These are phyloP conservation scores for Coelastrella sp. DNA, from an alignment of 139 green algal species.

Conservation along the genomic window DNA sequence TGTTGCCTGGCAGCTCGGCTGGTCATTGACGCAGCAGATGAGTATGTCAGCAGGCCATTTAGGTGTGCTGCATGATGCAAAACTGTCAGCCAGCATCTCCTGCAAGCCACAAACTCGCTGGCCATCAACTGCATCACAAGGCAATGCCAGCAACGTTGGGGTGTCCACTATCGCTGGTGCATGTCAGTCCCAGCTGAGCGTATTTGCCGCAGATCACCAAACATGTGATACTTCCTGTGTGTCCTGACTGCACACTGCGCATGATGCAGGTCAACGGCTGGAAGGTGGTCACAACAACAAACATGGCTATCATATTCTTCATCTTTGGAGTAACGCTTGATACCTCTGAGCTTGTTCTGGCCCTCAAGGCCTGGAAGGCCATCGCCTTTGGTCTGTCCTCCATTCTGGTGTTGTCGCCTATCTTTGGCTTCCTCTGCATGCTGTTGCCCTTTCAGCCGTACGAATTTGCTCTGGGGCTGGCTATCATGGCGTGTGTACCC, in stretches of 20 bases:
- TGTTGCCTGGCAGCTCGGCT: too few relatives aligned
- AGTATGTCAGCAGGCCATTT: too few relatives aligned
- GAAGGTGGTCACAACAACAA: constrained; percentile 68
- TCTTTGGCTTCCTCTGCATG: constrained; percentile 74
- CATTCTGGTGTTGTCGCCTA: constrained; percentile 76
- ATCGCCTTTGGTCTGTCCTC: constrained; percentile 65
- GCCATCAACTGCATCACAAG: too few relatives aligned
- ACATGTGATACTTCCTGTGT: too few relatives aligned
- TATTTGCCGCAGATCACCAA: too few relatives aligned
- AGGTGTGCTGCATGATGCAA: too few relatives aligned
- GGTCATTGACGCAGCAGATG: too few relatives aligned
- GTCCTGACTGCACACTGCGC: too few relatives aligned
- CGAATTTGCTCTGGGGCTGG: constrained; percentile 81
- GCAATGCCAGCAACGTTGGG: too few relatives aligned
- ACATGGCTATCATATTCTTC: constrained; percentile 76
- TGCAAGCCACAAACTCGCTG: too few relatives aligned
- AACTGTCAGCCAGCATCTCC: too few relatives aligned
- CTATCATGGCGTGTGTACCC: constrained; percentile 85
- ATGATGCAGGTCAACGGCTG: constrained; percentile 53
- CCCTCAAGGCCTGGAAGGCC: constrained; percentile 62
- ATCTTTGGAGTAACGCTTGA: constrained; percentile 82
- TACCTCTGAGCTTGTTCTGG: constrained; percentile 69
- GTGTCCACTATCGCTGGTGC: neutral
- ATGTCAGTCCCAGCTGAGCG: neutral
- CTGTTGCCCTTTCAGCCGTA: constrained; percentile 59